A percentile compares a stretch with the other conserved stretches of the same genome.
Evolutionary conservation across 331 rosid genomes (phyloP).

Genomic region (Cydonia oblonga): DNA sequence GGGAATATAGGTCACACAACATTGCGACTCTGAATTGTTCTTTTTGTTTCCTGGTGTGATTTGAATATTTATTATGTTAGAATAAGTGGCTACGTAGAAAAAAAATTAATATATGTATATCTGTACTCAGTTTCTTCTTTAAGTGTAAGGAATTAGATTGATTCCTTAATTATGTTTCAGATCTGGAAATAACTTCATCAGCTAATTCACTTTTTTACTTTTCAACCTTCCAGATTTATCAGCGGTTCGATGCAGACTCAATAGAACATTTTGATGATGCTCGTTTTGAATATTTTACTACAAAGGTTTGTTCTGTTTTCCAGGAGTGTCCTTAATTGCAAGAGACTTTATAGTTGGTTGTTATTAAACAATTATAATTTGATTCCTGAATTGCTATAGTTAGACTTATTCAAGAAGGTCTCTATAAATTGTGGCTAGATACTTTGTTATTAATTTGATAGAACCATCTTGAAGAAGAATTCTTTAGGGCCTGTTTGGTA

Average conservation of each 20-base stretch:
- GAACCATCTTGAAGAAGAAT: too few species aligned
- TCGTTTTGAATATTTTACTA: slow-evolving; percentile 71
- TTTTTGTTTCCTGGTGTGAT: background rate
- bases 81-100: background rate
- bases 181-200: background rate
- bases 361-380: too few species aligned
- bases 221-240: slow-evolving; percentile 49
- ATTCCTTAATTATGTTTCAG: background rate
- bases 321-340: background rate
- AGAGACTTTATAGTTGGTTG: background rate
- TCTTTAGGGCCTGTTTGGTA: too few species aligned
- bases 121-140: background rate
- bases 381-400: too few species aligned
- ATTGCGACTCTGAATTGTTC: background rate
- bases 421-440: too few species aligned
- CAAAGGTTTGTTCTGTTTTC: slow-evolving; percentile 38
- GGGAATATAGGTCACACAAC: background rate
- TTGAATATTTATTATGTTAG: background rate
- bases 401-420: too few species aligned
- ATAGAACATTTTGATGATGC: slow-evolving; percentile 63
- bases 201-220: slow-evolving; percentile 10
- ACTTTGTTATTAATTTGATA: too few species aligned
- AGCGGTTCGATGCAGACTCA: slow-evolving; percentile 53
- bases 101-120: background rate
- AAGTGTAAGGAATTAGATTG: background rate